These are phyloP conservation scores for Catenaria anguillulae DNA, from an alignment of 371 early-diverging fungal genomes.

Conservation along the genomic window DNA sequence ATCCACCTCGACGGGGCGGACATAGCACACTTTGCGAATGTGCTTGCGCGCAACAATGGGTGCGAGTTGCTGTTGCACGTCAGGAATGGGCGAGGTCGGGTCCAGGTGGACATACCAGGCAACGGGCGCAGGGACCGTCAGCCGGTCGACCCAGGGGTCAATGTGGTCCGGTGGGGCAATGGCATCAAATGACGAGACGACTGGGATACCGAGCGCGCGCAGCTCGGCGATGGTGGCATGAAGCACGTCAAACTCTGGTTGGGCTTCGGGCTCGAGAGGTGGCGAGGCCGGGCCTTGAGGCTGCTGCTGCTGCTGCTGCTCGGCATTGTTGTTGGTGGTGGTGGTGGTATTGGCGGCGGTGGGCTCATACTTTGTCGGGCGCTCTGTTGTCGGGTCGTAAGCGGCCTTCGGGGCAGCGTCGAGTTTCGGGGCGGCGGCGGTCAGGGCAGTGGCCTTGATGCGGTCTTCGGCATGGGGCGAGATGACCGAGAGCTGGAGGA, in stretches of 20 bases:
- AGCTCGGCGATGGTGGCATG: background rate
- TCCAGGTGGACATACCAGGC: background rate
- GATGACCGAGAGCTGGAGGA: conserved; percentile 1
- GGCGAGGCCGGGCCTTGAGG: no score
- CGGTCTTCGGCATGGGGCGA: background rate
- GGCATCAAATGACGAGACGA: background rate
- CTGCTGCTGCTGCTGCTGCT: no score
- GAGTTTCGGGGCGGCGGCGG: background rate
- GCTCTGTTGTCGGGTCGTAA: background rate
- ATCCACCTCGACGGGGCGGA: background rate
- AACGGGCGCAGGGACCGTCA: background rate
- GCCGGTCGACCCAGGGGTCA: background rate
- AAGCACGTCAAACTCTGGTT: background rate
- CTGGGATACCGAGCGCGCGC: background rate
- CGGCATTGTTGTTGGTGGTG: no score
- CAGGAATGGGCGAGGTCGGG: background rate
- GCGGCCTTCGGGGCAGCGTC: no score
- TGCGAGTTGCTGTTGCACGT: background rate
- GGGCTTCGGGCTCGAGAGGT: background rate
- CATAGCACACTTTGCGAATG: background rate
- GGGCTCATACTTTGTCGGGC: background rate
- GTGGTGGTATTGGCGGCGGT: no score
- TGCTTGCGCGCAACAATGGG: background rate
- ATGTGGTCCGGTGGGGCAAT: background rate
- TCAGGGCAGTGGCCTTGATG: no score